A percentile compares a stretch with the other conserved stretches of the same genome.
These are phyloP conservation scores for Penicillium sclerotiorum DNA, from an alignment of 2,329 filamentous ascomycete genomes.

Conservation along the genomic window DNA sequence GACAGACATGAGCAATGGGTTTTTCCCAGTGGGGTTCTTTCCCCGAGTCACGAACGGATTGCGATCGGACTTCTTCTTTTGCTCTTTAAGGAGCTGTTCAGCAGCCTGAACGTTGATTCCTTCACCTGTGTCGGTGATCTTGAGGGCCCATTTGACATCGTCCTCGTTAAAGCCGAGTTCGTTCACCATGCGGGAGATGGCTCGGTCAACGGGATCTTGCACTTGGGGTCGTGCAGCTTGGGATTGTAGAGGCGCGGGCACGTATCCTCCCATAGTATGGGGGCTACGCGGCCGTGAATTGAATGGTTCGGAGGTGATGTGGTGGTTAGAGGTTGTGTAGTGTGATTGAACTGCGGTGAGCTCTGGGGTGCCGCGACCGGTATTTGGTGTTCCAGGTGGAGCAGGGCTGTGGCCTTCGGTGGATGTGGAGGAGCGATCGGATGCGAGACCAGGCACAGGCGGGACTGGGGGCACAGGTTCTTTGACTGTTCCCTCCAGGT, in stretches of 20 bases:
- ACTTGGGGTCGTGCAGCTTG: constrained; percentile 39
- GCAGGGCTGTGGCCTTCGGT: constrained; percentile 18
- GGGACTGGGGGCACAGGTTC: constrained; percentile 10
- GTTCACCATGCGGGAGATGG: constrained; percentile 57
- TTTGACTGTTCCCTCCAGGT: constrained; percentile 30
- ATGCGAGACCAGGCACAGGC: constrained; percentile 7
- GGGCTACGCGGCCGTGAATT: not conserved
- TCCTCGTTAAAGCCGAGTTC: constrained; percentile 61
- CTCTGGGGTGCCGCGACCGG: not conserved
- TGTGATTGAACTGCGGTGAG: constrained; percentile 7
- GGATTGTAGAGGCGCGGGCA: constrained; percentile 18
- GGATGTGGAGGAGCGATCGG: constrained; percentile 18
- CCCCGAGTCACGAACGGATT: constrained; percentile 19
- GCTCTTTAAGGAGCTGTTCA: constrained; percentile 56
- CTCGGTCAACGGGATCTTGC: constrained; percentile 59
- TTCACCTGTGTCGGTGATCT: constrained; percentile 62
- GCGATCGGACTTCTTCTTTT: constrained; percentile 31
- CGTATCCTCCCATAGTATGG: not conserved
- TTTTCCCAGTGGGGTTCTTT: constrained; percentile 15
- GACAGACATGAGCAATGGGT: constrained; percentile 24
- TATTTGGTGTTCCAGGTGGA: constrained; percentile 16
- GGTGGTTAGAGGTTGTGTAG: constrained; percentile 1
- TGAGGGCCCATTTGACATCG: constrained; percentile 60
- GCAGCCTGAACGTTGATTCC: constrained; percentile 61
- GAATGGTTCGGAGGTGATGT: constrained; percentile 1